phyloP scores from a whole-genome alignment of 495 filamentous ascomycete genomes.

The Trichodelitschia bisporula region DNA sequence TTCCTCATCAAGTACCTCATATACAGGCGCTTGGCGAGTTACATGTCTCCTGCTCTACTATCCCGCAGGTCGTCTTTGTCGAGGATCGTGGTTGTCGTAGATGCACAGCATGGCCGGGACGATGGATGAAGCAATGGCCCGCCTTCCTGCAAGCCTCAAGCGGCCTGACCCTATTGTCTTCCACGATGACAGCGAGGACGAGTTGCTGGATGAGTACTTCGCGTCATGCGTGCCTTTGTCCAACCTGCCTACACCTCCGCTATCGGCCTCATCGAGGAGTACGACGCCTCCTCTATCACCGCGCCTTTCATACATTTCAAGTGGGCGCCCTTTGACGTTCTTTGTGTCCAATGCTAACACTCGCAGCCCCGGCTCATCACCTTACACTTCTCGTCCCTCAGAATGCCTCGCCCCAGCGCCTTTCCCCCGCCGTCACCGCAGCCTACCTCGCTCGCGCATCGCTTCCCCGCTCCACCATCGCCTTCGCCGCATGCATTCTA shows the following conservation, averaged over 20 bases:
- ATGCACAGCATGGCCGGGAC: background rate
- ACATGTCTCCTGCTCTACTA: no score
- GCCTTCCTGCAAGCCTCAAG: background rate
- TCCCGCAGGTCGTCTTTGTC: background rate
- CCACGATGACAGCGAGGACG: no score
- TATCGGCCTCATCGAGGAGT: constrained; percentile 13
- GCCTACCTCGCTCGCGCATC: constrained; percentile 5
- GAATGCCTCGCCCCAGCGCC: constrained; percentile 4
- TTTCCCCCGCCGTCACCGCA: constrained; percentile 2
- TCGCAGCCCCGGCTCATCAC: constrained; percentile 5
- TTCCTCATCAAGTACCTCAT: no score
- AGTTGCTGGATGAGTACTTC: constrained; percentile 23
- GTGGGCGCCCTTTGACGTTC: background rate
- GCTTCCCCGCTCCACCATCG: constrained; percentile 8
- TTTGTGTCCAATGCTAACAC: background rate
- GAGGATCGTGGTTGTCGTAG: background rate
- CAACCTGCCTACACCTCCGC: constrained; percentile 33
- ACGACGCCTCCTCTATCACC: background rate
- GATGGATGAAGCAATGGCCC: background rate
- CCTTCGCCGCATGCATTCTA: constrained; percentile 9
- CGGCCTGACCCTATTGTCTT: no score
- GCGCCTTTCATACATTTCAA: background rate
- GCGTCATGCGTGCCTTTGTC: constrained; percentile 32
- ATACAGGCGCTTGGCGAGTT: no score
- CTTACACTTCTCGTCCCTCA: constrained; percentile 9